Evolutionary conservation across 768 basidiomycete species (phyloP), one percentile per base, ranked within the genome.

Genomic region (Xerocomellus chrysenteron): DNA sequence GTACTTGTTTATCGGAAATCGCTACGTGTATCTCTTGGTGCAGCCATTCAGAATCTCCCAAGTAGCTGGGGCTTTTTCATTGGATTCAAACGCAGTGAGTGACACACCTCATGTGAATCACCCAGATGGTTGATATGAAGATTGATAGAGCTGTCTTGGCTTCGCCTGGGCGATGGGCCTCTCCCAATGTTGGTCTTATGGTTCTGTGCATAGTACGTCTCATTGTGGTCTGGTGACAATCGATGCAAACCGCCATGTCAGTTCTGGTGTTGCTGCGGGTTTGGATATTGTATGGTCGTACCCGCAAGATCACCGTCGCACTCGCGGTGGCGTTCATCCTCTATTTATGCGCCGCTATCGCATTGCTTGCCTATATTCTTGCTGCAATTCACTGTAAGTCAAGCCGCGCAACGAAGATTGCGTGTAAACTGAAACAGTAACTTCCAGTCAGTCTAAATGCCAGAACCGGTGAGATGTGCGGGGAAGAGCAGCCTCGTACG

Each of bases 1-100:
- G 19, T 44, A 16, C 19, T 21, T 55, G 33, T 48, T 48, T n/a
- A 35, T 55, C 24, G 54, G 47, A 36, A 55, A 55, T 36, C 54
- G 54, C 47, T 54, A 54, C n/a, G 21, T 48, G 32, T 48, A 19
- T 48, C 54, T 54, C 17, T 21, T 54, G 17, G 11, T 40, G n/a
- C 47, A 48, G 10, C 54, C 54, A 14, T 2, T 48, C 41, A 19
- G 1, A 13, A 28, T 54, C 5, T 13, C 40, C 24, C 47, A 48
- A 28, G 1, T 16, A 3, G 13, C 33, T 7, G 40, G 47, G 12
- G 13, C 14, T n/a, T 24, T 54, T 19, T 41, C 32, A 12, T 2
- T 54, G 14, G 12, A 16, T 48, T 54, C 54, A 17, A 3, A 35
- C 13, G 8, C 30, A 13, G 54, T 48, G 33, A 32, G 46, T 47